A percentile compares a stretch with the other conserved stretches of the same genome.
These are phyloP conservation scores for Ceratobasidium sp. DNA, from an alignment of 1,284 basidiomycete species.

Conservation along the genomic window DNA sequence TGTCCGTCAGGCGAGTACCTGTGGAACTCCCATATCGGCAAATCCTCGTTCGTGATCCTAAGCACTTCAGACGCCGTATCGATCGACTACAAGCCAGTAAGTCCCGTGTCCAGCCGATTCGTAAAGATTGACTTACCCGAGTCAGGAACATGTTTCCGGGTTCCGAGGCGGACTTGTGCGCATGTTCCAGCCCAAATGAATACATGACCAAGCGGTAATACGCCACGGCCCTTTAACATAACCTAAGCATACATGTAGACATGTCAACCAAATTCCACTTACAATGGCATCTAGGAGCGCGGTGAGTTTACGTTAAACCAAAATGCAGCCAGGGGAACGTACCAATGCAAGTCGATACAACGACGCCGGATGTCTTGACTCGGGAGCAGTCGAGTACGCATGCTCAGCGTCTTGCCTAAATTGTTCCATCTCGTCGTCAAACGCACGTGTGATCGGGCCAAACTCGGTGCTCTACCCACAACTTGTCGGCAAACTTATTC, in stretches of 20 bases:
- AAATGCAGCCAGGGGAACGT: constrained; percentile 31
- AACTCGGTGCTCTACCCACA: constrained; percentile 65
- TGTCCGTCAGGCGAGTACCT: constrained; percentile 85
- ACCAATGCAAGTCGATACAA: constrained; percentile 51
- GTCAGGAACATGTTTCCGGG: constrained; percentile 70
- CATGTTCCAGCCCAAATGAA: constrained; percentile 84
- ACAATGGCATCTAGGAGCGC: constrained; percentile 76
- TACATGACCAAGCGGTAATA: constrained; percentile 84
- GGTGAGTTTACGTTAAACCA: not conserved
- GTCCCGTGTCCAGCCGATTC: not conserved
- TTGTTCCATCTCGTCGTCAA: constrained; percentile 63
- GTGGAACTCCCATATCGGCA: constrained; percentile 78
- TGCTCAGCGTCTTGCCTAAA: constrained; percentile 70
- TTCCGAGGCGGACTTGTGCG: constrained; percentile 68
- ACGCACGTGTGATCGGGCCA: constrained; percentile 62
- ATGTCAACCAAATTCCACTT: constrained; percentile 46
- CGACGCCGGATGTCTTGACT: constrained; percentile 46
- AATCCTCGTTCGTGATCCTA: constrained; percentile 64
- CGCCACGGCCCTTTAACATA: constrained; percentile 61
- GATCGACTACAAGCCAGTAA: constrained; percentile 60
- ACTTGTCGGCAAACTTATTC: not conserved
- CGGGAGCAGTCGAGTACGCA: constrained; percentile 64
- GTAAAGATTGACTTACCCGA: constrained; percentile 55
- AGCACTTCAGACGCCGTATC: constrained; percentile 73
- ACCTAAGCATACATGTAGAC: constrained; percentile 43